phyloP scores from a whole-genome alignment of 805 yeast species.

The Candida broadrunensis region DNA sequence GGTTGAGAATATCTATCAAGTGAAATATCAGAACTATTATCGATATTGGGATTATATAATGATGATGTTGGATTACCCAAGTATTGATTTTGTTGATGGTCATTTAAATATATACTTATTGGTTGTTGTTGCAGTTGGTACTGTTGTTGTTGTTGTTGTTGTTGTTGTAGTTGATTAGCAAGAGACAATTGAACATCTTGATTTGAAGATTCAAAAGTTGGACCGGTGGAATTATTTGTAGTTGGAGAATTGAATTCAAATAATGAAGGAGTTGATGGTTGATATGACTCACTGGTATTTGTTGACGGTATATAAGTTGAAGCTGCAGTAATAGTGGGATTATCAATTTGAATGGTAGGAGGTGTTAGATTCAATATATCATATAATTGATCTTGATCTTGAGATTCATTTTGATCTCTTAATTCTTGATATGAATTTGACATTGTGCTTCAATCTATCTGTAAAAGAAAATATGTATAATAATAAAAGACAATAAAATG shows the following conservation, averaged over 20 bases:
- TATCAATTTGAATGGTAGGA: slow-evolving; percentile 8
- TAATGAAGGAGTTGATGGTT: slow-evolving; percentile 3
- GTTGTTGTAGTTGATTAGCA: background rate
- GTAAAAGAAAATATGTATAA: no score
- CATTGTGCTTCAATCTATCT: no score
- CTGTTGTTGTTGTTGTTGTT: slow-evolving; percentile 10
- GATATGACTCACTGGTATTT: background rate
- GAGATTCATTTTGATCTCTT: background rate
- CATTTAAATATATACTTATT: background rate
- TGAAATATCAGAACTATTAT: background rate
- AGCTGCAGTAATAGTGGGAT: slow-evolving; percentile 1
- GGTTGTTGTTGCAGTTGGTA: slow-evolving; percentile 4
- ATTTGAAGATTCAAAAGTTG: slow-evolving; percentile 5
- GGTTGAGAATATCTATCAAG: background rate
- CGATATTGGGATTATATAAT: background rate
- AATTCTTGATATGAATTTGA: no score
- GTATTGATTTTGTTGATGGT: background rate
- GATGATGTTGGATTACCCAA: slow-evolving; percentile 6
- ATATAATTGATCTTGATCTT: slow-evolving; percentile 22
- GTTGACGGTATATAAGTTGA: background rate
- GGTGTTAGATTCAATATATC: slow-evolving; percentile 31
- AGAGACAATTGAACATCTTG: no score
- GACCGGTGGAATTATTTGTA: slow-evolving; percentile 10
- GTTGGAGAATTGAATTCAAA: slow-evolving; percentile 8
- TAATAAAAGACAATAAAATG: no score